phyloP scores from a whole-genome alignment of 2,329 filamentous ascomycete species.

The Beauveria brongniartii region DNA sequence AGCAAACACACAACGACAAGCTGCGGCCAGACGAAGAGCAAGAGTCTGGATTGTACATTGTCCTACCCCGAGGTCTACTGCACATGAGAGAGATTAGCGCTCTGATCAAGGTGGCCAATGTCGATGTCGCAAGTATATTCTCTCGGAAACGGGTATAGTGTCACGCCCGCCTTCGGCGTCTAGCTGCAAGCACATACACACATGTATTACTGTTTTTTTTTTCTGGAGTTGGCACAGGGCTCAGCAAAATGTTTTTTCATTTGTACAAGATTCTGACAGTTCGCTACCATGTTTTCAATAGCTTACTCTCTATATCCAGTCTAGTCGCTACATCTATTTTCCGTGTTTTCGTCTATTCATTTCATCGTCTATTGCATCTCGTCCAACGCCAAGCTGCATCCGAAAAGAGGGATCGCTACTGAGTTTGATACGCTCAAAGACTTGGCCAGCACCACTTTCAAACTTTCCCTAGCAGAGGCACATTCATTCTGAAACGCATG shows the following conservation, averaged over 20 bases:
- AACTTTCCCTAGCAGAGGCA: constrained; percentile 23
- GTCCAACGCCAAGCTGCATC: no score
- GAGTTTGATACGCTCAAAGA: neutral
- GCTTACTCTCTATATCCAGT: neutral
- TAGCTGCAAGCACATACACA: neutral
- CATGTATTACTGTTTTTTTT: neutral
- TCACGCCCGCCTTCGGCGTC: neutral
- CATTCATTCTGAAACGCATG: constrained; percentile 36
- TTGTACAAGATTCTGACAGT: neutral
- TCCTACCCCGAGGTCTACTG: constrained; percentile 12
- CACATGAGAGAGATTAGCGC: constrained; percentile 14
- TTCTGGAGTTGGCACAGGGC: neutral
- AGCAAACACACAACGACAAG: constrained; percentile 17
- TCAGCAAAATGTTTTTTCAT: neutral
- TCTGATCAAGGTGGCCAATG: constrained; percentile 15
- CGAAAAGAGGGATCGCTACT: neutral
- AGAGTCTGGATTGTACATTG: constrained; percentile 15
- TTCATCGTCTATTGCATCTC: neutral
- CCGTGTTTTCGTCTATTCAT: neutral
- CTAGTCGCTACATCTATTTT: neutral
- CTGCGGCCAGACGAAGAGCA: constrained; percentile 15
- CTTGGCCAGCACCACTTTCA: neutral
- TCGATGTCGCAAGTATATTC: constrained; percentile 2
- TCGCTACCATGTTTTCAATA: neutral
- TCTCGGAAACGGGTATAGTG: neutral